Percentiles rank a stretch among this genome's conserved stretches.
phyloP scores from a whole-genome alignment of 1,139 yeast genomes.

The Scheffersomyces insectosa region DNA sequence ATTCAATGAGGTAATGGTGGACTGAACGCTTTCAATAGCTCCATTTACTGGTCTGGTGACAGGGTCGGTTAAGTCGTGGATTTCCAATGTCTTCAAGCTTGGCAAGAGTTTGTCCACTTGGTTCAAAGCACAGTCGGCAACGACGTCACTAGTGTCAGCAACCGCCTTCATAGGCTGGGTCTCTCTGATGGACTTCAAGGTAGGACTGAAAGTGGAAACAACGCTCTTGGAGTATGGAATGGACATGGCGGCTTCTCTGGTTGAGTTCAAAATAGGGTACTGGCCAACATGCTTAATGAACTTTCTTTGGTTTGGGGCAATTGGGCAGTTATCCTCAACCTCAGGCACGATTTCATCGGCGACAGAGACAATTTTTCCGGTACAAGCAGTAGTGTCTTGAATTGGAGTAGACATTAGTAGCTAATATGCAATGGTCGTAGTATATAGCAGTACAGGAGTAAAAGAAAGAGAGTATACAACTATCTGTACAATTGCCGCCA shows the following conservation, averaged over 20 bases:
- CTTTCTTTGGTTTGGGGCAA: conserved; percentile 9
- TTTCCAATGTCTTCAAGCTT: conserved; percentile 36
- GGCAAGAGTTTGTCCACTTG: conserved; percentile 41
- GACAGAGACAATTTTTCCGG: no score
- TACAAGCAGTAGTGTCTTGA: no score
- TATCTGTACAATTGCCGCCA: no score
- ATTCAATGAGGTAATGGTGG: no score
- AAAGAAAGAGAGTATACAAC: no score
- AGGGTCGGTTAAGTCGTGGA: conserved; percentile 42
- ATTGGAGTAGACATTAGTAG: no score
- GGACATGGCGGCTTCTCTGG: conserved; percentile 16
- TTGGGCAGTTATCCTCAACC: no score
- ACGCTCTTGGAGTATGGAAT: conserved; percentile 21
- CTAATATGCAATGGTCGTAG: no score
- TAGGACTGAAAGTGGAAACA: conserved; percentile 15
- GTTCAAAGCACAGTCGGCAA: conserved; percentile 33
- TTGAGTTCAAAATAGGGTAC: conserved; percentile 25
- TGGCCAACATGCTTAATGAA: conserved; percentile 21
- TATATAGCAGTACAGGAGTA: no score
- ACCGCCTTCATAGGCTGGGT: conserved; percentile 28
- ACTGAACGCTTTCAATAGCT: conserved; percentile 16
- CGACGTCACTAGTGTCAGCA: conserved; percentile 26
- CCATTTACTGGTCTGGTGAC: conserved; percentile 43
- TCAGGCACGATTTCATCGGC: background rate
- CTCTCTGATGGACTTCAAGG: conserved; percentile 17